Evolutionary conservation across 129 eudicot species (phyloP), one percentile per base, ranked within the genome.

Genomic region (Flaveria ramosissima): DNA sequence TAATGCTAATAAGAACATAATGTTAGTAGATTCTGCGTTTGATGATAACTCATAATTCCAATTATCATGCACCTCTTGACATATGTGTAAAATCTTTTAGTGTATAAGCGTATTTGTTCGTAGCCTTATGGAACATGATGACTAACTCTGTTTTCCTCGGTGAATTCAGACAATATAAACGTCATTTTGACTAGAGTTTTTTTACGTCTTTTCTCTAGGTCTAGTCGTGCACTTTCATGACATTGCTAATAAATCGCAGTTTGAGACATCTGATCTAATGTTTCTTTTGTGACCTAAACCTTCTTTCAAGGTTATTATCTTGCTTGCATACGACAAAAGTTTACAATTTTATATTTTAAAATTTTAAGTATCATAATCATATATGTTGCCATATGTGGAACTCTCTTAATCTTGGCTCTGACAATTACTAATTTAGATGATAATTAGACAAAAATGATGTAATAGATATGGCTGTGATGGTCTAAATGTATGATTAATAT

Each of bases 51-150:
- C 13, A 20, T 52, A 52, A 15, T 20, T 67, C 8, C n/a, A 21
- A n/a, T 43, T 15, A 61, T 20, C 74, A 36, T 52, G 21, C 14
- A 41, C 19, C 24, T 65, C 21, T 27, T 46, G 62, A 75, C 8
- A 43, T 48, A 26, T 47, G 27, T 63, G n/a, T 17, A 47, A 62
- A 15, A 20, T 27, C 46, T 46, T 19, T 17, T 75, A 50, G 32
- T 75, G 6, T 75, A 47, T 19, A 76, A 50, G 45, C 17, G 47
- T 48, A 71, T 56, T 23, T 70, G 27, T 78, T 55, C 16, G 26
- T 70, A 59, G 76, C 81, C 17, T 59, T 70, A 52, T 59, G 6
- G 4, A 21, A 57, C 51, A 55, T 68, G 16, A 52, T 57, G 60
- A 55, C 68, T n/a, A 15, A 52, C 21, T 68, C 27, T 24, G 55